Conservation (phyloP, 768 basidiomycete genomes). For the Rhizopogon vulgaris region DNA sequence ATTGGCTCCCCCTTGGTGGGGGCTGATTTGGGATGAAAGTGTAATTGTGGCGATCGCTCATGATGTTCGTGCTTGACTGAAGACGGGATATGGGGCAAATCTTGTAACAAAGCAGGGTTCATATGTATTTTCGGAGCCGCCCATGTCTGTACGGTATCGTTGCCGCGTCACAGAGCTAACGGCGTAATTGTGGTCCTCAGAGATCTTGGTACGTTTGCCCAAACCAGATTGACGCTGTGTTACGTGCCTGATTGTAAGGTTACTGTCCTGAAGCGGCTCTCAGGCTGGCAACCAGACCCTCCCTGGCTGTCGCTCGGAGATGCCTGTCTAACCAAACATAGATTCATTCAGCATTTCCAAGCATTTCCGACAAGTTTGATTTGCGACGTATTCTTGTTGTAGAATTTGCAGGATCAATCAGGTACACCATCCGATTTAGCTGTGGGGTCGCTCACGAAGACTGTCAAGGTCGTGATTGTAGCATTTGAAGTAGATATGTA, state of each 20-base stretch:
- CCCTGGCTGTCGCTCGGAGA: conserved; percentile 13
- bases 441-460: conserved; percentile 11
- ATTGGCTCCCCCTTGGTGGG: conserved; percentile 15
- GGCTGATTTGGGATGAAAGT: conserved; percentile 13
- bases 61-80: conserved; percentile 5
- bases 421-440: conserved; percentile 7
- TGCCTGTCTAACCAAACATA: conserved; percentile 26
- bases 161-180: conserved; percentile 23
- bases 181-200: conserved; percentile 21
- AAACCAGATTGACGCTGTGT: conserved; percentile 15
- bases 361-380: background rate
- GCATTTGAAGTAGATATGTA: conserved; percentile 8
- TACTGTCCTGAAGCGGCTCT: conserved; percentile 15
- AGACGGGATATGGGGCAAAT: background rate
- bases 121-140: conserved; percentile 30
- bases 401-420: conserved; percentile 14
- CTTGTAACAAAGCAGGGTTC: conserved; percentile 15
- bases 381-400: background rate
- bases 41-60: conserved; percentile 27
- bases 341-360: conserved; percentile 5
- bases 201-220: conserved; percentile 24
- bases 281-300: conserved; percentile 23
- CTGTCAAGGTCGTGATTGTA: conserved; percentile 11
- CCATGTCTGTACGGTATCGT: conserved; percentile 19
- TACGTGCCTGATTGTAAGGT: conserved; percentile 23